Conservation (phyloP, 345 rosid genomes). For the Ceriops decandra region DNA sequence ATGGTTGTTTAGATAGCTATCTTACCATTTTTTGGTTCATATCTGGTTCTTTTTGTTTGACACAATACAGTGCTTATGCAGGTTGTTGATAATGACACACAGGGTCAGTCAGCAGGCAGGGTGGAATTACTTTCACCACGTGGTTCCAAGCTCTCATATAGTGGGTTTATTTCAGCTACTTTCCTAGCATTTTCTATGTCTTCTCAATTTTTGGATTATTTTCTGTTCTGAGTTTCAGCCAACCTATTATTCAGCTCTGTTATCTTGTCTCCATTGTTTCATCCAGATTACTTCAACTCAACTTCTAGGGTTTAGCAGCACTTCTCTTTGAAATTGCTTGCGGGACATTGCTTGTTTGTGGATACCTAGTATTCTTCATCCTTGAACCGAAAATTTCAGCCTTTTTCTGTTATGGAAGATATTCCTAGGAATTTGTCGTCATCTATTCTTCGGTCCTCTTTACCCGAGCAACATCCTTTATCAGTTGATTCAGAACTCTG, state of each 20-base stretch:
- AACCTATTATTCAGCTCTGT: slow-evolving; percentile 1
- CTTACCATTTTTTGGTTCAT: neutral
- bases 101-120: slow-evolving; percentile 7
- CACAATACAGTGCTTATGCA: neutral
- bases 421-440: slow-evolving; percentile 44
- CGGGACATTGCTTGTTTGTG: slow-evolving; percentile 20
- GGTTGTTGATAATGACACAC: slow-evolving; percentile 3
- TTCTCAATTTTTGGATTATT: neutral
- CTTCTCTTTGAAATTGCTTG: slow-evolving; percentile 13
- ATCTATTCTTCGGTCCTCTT: slow-evolving; percentile 27
- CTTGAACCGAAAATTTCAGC: slow-evolving; percentile 27
- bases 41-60: slow-evolving; percentile 1
- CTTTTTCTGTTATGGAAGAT: slow-evolving; percentile 48
- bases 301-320: slow-evolving; percentile 11
- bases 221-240: neutral
- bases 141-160: slow-evolving; percentile 14
- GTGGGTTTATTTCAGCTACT: slow-evolving; percentile 6
- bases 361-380: slow-evolving; percentile 16
- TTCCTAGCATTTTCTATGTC: slow-evolving; percentile 9
- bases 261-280: neutral
- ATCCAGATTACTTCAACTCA: neutral
- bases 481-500: slow-evolving; percentile 54
- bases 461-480: slow-evolving; percentile 30
- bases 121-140: slow-evolving; percentile 10
- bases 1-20: slow-evolving; percentile 4